Evolutionary conservation across 75 land plant genomes (phyloP), one percentile per base, ranked within the genome.

Genomic region (Larix kaempferi): DNA sequence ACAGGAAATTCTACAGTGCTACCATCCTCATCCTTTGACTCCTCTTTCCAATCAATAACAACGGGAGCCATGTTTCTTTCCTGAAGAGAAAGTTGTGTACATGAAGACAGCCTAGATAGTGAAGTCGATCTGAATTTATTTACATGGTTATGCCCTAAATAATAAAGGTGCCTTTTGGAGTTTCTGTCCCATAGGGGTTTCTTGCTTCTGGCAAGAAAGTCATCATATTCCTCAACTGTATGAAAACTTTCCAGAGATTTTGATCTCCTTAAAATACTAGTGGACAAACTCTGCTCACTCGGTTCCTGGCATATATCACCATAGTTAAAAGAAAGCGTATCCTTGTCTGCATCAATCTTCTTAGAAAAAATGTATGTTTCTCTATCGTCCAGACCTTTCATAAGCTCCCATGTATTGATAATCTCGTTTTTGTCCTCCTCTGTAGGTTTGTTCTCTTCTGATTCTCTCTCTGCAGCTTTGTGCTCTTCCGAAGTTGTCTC

Each of bases 341-440:
- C 12, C 12, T 12, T 49, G 54, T 11, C 54, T 49, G 54, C 10
- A 8, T 44, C 52, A 6, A 0, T 44, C 35, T 65, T 64, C 67
- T 33, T 37, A 33, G 69, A 69, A 69, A n/a, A 3, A 19, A 7
- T 14, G 35, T 0, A 22, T 29, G 72, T n/a, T 41, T 41, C 72
- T 37, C 49, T 52, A 69, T 69, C 52, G 21, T 69, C 73, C 23
- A 69, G 73, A 10, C 54, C 73, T 21, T 37, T 23, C 73, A 69
- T 69, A 10, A 69, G 73, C 73, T 69, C 73, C 73, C 73, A 69
- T 41, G 52, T 69, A 21, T 69, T 41, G 39, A 69, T 69, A 69
- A 69, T 21, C 52, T 39, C 73, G 2, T 4, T n/a, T 12, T 39
- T 69, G 22, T 69, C 23, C 49, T 37, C 25, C 52, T 67, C 52